A percentile compares a stretch with the other conserved stretches of the same genome.
Conservation (phyloP, 306 rosid species). For the Lagenaria siceraria region DNA sequence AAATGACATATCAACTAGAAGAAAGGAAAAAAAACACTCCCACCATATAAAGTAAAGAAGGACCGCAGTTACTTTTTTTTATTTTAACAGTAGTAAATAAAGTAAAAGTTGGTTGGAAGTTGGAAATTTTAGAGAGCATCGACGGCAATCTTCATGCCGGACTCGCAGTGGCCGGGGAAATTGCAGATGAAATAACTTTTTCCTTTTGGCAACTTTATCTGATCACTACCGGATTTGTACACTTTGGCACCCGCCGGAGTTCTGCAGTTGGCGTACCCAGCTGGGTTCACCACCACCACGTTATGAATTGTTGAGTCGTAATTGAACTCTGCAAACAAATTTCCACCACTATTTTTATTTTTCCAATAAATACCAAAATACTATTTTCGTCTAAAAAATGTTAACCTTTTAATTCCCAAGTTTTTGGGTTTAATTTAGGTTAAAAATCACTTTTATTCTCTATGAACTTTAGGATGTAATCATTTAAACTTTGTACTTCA, state of each 20-base stretch:
- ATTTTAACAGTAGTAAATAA: background rate
- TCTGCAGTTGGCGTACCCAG: conserved; percentile 28
- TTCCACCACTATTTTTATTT: no score
- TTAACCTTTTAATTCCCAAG: no score
- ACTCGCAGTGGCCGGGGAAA: conserved; percentile 43
- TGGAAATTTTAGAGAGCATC: conserved; percentile 11
- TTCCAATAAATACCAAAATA: no score
- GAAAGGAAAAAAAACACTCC: background rate
- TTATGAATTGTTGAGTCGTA: conserved; percentile 38
- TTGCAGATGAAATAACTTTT: conserved; percentile 48
- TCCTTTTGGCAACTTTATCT: conserved; percentile 33
- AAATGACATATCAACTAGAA: background rate
- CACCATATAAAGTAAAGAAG: background rate
- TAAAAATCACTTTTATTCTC: no score
- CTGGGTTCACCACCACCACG: conserved; percentile 38
- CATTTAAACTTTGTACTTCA: no score
- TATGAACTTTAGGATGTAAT: no score
- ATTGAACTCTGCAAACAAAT: conserved; percentile 34
- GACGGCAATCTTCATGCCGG: conserved; percentile 54
- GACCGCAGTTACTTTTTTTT: background rate
- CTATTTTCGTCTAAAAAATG: no score
- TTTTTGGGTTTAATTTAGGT: no score
- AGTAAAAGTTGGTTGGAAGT: no score
- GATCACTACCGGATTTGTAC: conserved; percentile 39
- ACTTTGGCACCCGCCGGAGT: conserved; percentile 38